phyloP scores from a whole-genome alignment of 2,329 filamentous ascomycete genomes.

The Drechslera avenae region DNA sequence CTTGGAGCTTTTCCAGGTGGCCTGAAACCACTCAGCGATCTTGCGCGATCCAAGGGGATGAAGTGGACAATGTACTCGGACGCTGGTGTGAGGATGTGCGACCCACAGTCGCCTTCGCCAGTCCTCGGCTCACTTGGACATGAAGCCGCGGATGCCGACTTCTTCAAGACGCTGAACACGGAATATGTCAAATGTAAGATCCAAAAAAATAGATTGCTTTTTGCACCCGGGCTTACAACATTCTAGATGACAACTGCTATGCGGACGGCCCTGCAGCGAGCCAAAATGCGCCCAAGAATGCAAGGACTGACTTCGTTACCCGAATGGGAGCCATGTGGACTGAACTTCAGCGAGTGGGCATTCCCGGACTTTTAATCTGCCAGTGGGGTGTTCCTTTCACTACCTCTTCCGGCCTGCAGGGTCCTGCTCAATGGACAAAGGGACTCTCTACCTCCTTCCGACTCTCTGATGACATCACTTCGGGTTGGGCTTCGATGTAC shows the following conservation, averaged over 20 bases:
- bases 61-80: constrained; percentile 33
- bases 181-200: constrained; percentile 28
- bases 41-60: constrained; percentile 29
- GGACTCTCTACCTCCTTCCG: constrained; percentile 27
- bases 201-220: neutral
- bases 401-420: constrained; percentile 20
- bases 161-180: constrained; percentile 28
- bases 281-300: constrained; percentile 25
- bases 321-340: constrained; percentile 26
- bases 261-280: constrained; percentile 17
- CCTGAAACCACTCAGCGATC: constrained; percentile 23
- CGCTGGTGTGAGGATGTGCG: constrained; percentile 28
- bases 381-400: constrained; percentile 25
- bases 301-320: constrained; percentile 23
- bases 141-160: constrained; percentile 23
- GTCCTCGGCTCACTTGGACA: constrained; percentile 22
- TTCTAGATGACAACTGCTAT: constrained; percentile 28
- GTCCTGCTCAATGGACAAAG: constrained; percentile 24
- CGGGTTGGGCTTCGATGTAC: constrained; percentile 21
- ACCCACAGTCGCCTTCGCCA: constrained; percentile 21
- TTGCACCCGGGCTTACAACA: neutral
- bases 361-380: constrained; percentile 25
- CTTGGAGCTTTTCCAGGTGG: constrained; percentile 21
- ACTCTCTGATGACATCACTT: constrained; percentile 23
- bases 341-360: constrained; percentile 23